phyloP scores from a whole-genome alignment of 495 filamentous ascomycete genomes.

The Geopyxis carbonaria region DNA sequence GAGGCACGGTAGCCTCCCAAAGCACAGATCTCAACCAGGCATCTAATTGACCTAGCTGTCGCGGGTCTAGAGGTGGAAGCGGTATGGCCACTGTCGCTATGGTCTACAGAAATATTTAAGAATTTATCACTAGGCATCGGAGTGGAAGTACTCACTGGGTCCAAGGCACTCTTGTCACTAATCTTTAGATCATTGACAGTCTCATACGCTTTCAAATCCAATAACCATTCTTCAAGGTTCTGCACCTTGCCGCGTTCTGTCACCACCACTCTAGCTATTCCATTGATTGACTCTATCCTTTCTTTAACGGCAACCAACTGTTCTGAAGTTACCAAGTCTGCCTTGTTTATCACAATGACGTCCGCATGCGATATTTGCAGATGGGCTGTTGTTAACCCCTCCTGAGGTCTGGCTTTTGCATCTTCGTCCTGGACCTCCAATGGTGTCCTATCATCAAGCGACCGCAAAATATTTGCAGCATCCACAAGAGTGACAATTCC shows the following conservation, averaged over 20 bases:
- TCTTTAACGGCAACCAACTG: conserved; percentile 48
- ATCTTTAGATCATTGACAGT: conserved; percentile 48
- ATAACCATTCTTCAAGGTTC: conserved; percentile 58
- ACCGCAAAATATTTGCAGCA: conserved; percentile 72
- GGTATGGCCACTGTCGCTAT: conserved; percentile 71
- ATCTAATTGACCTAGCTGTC: conserved; percentile 46
- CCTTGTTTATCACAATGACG: conserved; percentile 84
- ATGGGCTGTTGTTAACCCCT: conserved; percentile 73
- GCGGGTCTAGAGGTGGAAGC: conserved; percentile 37
- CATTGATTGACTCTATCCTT: conserved; percentile 70
- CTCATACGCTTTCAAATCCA: conserved; percentile 90
- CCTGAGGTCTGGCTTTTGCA: conserved; percentile 32
- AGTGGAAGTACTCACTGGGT: conserved; percentile 42
- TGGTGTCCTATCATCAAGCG: conserved; percentile 58
- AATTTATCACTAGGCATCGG: background rate
- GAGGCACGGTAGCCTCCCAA: conserved; percentile 60
- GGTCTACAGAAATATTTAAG: conserved; percentile 34
- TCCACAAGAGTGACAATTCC: conserved; percentile 94
- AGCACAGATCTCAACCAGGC: conserved; percentile 67
- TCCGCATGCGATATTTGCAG: conserved; percentile 96
- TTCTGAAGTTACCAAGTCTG: conserved; percentile 58
- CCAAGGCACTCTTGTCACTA: conserved; percentile 64
- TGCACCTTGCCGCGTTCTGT: conserved; percentile 67
- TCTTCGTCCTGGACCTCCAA: conserved; percentile 33
- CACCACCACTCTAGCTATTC: conserved; percentile 64